Base-by-base conservation (phyloP, 768 basidiomycete genomes). In the Phylloporus rhodoxanthus region DNA sequence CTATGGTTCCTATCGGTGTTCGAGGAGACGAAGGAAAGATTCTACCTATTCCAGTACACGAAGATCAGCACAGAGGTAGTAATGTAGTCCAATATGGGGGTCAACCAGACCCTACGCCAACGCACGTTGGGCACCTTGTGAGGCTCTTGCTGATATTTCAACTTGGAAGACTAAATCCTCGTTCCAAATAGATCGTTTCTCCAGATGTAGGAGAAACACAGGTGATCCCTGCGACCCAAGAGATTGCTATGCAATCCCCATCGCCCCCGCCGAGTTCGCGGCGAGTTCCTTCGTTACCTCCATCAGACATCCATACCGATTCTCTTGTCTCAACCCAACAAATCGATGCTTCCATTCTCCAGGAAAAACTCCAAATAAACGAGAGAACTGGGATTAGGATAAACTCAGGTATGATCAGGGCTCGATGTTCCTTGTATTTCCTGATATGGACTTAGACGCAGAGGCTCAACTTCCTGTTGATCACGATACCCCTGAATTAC, bases 71-170 rank as follows among this genome's bases (percentile, higher is more conserved):
- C 13, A 50, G 51, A 23, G 36, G 50, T 23, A 36, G 43, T 19
- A 42, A 39, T 26, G 26, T 53, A 8, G 49, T 54, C 20, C 72
- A 74, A 47, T 84, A 79, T 43, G 69, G 68, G 25, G 85, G 85
- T 8, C 53, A 70, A 23, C 65, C 72, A 4, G 80, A 81, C 56
- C 57, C 59, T 13, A 73, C 81, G 0, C 83, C 82, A 2, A 72
- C 70, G 10, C 72, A 72, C 43, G 72, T 87, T 19, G 75, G 75
- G 23, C 74, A 84, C 52, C 65, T 86, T 52, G 85, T 85, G 53
- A 56, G 74, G 14, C 42, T 11, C 20, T 2, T 33, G 14, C n/a
- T 15, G 34, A 21, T 36, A 34, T 36, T 39, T 51, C 4, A n/a
- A 14, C 44, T 26, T 29, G 5, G 34, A n/a, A 50, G 26, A 17